Percentiles rank a stretch among this genome's conserved stretches.
These are phyloP conservation scores for Eutreptiella sp. DNA, from an alignment of 208 protist genomes.

Conservation along the genomic window DNA sequence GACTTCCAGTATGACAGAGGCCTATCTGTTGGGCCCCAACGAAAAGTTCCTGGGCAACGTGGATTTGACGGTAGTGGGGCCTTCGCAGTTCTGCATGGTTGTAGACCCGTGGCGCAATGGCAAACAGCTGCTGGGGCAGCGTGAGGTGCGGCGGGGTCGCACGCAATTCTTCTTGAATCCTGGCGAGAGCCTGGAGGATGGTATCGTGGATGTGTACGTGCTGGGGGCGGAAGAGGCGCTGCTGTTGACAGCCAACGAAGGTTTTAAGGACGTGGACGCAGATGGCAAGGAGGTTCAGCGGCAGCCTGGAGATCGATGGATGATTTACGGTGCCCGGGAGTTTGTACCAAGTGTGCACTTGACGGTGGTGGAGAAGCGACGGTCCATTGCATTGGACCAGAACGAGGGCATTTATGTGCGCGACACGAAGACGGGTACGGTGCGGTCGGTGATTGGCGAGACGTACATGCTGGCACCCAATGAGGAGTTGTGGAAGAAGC, in stretches of 20 bases:
- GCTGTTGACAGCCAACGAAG: conserved; percentile 47
- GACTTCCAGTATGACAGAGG: conserved; percentile 39
- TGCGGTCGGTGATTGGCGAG: conserved; percentile 59
- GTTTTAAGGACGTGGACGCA: conserved; percentile 42
- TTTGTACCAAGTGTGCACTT: conserved; percentile 83
- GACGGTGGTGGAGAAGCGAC: conserved; percentile 73
- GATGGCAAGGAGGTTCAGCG: conserved; percentile 11
- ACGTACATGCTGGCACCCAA: conserved; percentile 61
- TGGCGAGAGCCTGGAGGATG: conserved; percentile 43
- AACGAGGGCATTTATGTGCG: conserved; percentile 84
- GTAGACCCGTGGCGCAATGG: conserved; percentile 61
- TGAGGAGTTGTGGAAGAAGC: conserved; percentile 74
- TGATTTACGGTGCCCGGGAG: conserved; percentile 77
- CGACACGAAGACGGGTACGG: conserved; percentile 53
- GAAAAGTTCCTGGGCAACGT: conserved; percentile 55
- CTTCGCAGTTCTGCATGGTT: conserved; percentile 63
- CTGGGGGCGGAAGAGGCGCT: conserved; percentile 51
- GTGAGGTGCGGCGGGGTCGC: conserved; percentile 41
- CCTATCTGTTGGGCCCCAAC: conserved; percentile 54
- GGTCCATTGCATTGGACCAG: conserved; percentile 84
- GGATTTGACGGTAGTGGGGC: conserved; percentile 51
- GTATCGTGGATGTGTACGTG: conserved; percentile 38
- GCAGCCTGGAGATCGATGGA: conserved; percentile 76
- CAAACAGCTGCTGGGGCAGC: conserved; percentile 66
- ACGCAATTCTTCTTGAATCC: conserved; percentile 58